Evolutionary conservation across 1,284 basidiomycete species (phyloP).

Genomic region (Sporisorium iseilematis-ciliati): DNA sequence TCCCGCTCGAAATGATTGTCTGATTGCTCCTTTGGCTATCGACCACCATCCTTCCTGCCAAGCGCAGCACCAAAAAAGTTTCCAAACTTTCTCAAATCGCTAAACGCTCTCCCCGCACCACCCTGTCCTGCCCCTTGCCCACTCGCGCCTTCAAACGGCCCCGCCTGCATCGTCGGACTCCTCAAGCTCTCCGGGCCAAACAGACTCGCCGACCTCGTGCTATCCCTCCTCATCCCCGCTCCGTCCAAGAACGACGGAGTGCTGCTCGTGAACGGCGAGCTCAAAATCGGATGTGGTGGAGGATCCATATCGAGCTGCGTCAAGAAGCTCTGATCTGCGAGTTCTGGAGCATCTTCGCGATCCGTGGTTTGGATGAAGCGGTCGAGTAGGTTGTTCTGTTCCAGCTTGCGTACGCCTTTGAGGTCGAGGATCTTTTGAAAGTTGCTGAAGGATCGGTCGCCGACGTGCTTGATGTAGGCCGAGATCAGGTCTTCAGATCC

Average conservation of each 20-base stretch:
- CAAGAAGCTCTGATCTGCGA: conserved; percentile 48
- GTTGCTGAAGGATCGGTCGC: conserved; percentile 64
- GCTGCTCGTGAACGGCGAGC: conserved; percentile 41
- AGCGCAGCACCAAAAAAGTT: conserved; percentile 62
- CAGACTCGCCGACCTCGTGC: conserved; percentile 23
- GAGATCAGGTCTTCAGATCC: conserved; percentile 39
- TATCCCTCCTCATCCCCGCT: conserved; percentile 20
- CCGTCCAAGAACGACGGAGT: conserved; percentile 44
- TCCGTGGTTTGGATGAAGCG: conserved; percentile 81
- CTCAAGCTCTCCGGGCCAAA: conserved; percentile 32
- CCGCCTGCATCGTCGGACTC: conserved; percentile 8
- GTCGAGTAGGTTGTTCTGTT: conserved; percentile 90
- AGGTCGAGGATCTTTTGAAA: conserved; percentile 95
- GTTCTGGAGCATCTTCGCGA: conserved; percentile 9
- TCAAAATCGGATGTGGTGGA: conserved; percentile 18
- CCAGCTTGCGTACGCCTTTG: conserved; percentile 80
- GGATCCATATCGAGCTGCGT: conserved; percentile 93
- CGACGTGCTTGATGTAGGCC: conserved; percentile 57
- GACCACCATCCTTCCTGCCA: conserved; percentile 47
- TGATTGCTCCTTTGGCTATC: background rate
- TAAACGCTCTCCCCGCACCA: conserved; percentile 48
- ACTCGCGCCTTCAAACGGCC: conserved; percentile 18
- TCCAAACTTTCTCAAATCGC: conserved; percentile 63
- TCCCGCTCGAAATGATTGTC: background rate
- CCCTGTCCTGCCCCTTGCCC: conserved; percentile 21